Evolutionary conservation across 1,284 basidiomycete species (phyloP), one percentile per base, ranked within the genome.

Genomic region (Ustilago lituana): DNA sequence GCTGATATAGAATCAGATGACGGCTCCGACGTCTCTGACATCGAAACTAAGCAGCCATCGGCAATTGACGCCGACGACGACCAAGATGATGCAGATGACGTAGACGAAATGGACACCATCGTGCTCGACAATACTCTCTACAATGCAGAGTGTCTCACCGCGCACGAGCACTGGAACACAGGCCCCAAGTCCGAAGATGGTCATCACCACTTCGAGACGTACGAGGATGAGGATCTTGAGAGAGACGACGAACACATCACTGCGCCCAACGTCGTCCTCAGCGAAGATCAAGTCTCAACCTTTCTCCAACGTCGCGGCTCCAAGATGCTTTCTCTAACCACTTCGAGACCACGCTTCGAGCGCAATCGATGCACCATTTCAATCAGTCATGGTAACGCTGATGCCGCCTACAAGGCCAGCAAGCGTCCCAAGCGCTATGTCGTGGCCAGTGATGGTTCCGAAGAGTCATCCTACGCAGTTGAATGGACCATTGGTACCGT

Each of bases 311-410:
- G 48, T 9, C 57, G 56, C 8, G 64, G 55, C 44, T 59, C 63
- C 43, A 73, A 67, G 41, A 55, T 55, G 53, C 38, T 73, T 4
- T 49, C 62, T 6, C 68, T 77, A 7, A 37, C 38, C 22, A 57
- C 51, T 4, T 56, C 66, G 11, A 48, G 93, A 11, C 93, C 95
- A 0, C 78, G 88, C 23, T 98, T 94, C 84, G 90, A 93, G 76
- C 87, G 93, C 52, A 94, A 98, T 81, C 86, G 95, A 19, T 97
- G 94, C 82, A 95, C 93, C 5, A 91, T 98, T 74, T 90, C 88
- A 0, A 83, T 98, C 48, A 91, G 88, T 0, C 94, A 98, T 73
- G 80, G 80, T 44, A 78, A 82, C 19, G 74, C 70, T 23, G 66
- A 72, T 19, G 51, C 53, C 10, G 66, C 59, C 8, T 60, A 71